A percentile compares a stretch with the other conserved stretches of the same genome.
Evolutionary conservation across 495 filamentous ascomycete genomes (phyloP).

Genomic region (Glarea lozoyensis): DNA sequence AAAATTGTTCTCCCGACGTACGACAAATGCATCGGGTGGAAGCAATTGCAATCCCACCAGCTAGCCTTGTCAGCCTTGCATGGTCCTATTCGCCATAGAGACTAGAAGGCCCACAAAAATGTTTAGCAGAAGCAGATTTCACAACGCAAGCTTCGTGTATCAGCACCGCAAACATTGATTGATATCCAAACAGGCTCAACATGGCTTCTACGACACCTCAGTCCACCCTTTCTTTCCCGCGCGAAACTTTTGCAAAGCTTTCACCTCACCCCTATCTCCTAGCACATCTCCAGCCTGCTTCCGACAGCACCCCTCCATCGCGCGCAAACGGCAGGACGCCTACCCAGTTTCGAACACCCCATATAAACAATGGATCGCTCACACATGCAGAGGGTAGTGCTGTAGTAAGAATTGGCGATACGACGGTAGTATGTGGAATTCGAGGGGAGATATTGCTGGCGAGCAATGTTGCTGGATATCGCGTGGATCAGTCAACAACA

Average conservation of each 20-base stretch:
- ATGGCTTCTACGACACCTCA: constrained; percentile 22
- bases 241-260: constrained; percentile 79
- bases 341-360: constrained; percentile 55
- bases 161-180: no score
- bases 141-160: no score
- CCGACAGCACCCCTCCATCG: constrained; percentile 40
- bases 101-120: no score
- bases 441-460: constrained; percentile 76
- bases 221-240: constrained; percentile 57
- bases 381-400: constrained; percentile 83
- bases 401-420: constrained; percentile 81
- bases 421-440: constrained; percentile 84
- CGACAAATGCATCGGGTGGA: no score
- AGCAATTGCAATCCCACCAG: no score
- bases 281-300: constrained; percentile 64
- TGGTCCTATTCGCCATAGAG: no score
- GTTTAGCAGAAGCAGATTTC: no score
- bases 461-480: constrained; percentile 56
- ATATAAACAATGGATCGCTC: constrained; percentile 68
- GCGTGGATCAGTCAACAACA: constrained; percentile 22
- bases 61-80: no score
- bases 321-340: constrained; percentile 75
- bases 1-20: no score
- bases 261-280: constrained; percentile 83
- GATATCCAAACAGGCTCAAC: neutral